Base-by-base conservation (phyloP, 495 filamentous ascomycete genomes). In the Pseudotulostoma volvatum region DNA sequence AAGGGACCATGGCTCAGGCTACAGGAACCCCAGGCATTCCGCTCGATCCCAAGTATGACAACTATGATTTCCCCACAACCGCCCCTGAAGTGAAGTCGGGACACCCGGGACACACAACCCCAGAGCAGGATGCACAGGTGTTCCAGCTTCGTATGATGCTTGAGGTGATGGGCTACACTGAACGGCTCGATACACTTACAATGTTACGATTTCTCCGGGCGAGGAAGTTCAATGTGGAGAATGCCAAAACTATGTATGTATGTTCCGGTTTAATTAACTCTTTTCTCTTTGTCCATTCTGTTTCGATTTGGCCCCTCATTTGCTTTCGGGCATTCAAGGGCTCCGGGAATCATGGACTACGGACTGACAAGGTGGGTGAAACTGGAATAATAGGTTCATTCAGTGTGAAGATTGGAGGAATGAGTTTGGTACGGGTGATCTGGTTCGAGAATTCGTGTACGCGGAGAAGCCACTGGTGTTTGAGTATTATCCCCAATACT, bases 401-500 rank as follows among this genome's bases (percentile, higher is more conserved):
- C 79, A 88, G 16, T 81, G 70, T 51, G 88, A 96, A 64, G 78
- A 80, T 60, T 97, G 90, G 90, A 70, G 90, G 46, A 73, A 80
- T 59, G 74, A 86, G 31, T 87, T 77, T 52, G 74, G 77, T 37
- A 84, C 93, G n/a, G 85, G 95, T 58, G 70, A 92, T 31, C 72
- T 88, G 13, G 70, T 83, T 38, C 68, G 68, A 33, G 79, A 64
- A 37, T 97, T 93, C 66, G 76, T 87, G 30, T 94, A 94, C 59
- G 68, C 63, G 18, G 92, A 95, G 71, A 93, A 93, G 70, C 60
- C 70, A 35, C 51, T 85, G 52, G 72, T 97, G 33, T 90, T 86
- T 65, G 63, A 88, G 56, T 95, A 80, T 68, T 97, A 97, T 58
- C 85, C 87, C 2, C 90, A 97, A 66, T 97, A 90, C 68, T 97